A percentile compares a stretch with the other conserved stretches of the same genome.
phyloP scores from a whole-genome alignment of 257 asterid species.

The Solanum neorickii region DNA sequence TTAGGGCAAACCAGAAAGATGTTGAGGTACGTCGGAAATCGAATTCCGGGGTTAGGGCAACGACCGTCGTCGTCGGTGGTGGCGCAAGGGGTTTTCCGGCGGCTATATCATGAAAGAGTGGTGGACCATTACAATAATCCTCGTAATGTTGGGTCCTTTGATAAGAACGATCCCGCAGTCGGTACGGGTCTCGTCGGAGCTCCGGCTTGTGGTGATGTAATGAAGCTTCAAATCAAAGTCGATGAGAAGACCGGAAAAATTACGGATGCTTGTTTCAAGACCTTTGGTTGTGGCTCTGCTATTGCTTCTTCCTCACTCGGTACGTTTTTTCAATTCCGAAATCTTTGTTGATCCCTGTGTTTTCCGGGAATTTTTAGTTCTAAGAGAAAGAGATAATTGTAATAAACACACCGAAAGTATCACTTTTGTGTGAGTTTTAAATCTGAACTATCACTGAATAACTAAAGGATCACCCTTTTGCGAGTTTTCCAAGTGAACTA shows the following conservation, averaged over 20 bases:
- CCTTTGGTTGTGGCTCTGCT: constrained; percentile 91
- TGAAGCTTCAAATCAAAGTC: constrained; percentile 83
- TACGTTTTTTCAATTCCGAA: constrained; percentile 2
- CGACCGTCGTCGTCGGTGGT: not conserved
- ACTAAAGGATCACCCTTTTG: not conserved
- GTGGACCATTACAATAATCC: constrained; percentile 95
- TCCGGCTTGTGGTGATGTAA: constrained; percentile 96
- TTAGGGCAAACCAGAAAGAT: constrained; percentile 12
- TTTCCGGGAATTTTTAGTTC: not conserved
- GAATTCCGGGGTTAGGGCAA: constrained; percentile 23
- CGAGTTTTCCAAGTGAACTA: not conserved
- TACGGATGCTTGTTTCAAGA: constrained; percentile 80
- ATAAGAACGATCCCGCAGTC: constrained; percentile 60
- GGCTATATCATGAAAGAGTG: constrained; percentile 84
- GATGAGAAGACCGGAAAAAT: constrained; percentile 71
- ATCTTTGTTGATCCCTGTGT: not conserved
- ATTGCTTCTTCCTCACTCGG: constrained; percentile 94
- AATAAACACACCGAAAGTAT: not conserved
- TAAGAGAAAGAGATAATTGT: not conserved
- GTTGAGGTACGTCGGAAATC: constrained; percentile 39
- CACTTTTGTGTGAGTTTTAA: not conserved
- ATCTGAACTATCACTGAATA: not conserved
- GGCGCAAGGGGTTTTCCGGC: constrained; percentile 6
- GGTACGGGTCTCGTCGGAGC: constrained; percentile 96
- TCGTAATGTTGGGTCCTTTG: constrained; percentile 85